These are phyloP conservation scores for Breynia disticha DNA, from an alignment of 441 rosid species.

Conservation along the genomic window DNA sequence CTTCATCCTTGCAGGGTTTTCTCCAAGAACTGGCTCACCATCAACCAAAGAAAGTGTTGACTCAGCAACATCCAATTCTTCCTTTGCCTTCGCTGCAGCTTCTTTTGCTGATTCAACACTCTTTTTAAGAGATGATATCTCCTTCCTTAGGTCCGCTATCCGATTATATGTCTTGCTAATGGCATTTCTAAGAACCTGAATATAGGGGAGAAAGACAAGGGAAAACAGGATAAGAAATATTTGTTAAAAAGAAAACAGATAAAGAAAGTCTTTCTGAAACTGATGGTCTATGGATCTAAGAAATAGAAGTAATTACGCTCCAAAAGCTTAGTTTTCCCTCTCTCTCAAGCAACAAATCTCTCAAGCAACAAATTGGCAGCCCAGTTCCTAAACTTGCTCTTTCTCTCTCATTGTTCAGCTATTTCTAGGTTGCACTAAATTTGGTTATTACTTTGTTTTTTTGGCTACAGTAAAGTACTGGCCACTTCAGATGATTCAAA, in stretches of 20 bases:
- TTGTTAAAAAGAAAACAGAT: neutral
- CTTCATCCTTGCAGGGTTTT: slow-evolving; percentile 72
- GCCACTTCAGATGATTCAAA: no score
- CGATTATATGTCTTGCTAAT: slow-evolving; percentile 90
- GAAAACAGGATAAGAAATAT: neutral
- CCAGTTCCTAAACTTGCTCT: no score
- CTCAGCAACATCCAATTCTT: slow-evolving; percentile 74
- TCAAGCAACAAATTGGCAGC: no score
- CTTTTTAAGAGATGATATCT: slow-evolving; percentile 60
- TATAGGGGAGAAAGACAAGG: slow-evolving; percentile 3
- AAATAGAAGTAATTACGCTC: no score
- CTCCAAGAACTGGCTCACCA: slow-evolving; percentile 94
- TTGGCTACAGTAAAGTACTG: no score
- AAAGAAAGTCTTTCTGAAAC: neutral
- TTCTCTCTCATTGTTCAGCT: no score
- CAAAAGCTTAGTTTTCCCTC: no score
- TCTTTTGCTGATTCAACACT: slow-evolving; percentile 58
- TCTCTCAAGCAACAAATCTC: no score
- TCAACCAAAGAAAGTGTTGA: slow-evolving; percentile 73
- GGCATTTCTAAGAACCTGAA: slow-evolving; percentile 86
- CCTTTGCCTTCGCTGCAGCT: slow-evolving; percentile 61
- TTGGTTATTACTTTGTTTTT: no score
- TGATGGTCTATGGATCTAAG: no score
- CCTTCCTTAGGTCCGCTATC: slow-evolving; percentile 84
- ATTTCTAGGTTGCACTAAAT: no score